A percentile compares a stretch with the other conserved stretches of the same genome.
These are phyloP conservation scores for Aspergillus versicolor DNA, from an alignment of 2,329 filamentous ascomycete species.

Conservation along the genomic window DNA sequence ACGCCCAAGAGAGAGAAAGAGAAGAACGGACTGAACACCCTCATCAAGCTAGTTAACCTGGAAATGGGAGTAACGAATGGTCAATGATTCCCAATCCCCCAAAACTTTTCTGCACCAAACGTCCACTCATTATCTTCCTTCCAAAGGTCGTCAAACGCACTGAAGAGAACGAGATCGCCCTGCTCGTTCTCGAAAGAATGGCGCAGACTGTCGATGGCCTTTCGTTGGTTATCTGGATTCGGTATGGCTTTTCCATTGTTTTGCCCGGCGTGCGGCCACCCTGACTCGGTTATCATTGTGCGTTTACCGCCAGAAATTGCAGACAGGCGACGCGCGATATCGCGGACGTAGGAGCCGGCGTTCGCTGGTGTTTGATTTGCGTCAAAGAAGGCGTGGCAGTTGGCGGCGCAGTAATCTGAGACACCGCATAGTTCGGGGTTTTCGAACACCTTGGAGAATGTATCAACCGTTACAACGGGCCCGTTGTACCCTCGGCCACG, in stretches of 20 bases:
- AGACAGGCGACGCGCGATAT: constrained; percentile 52
- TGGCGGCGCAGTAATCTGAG: constrained; percentile 77
- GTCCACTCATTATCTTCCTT: constrained; percentile 64
- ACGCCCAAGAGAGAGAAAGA: not conserved
- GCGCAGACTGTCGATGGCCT: constrained; percentile 66
- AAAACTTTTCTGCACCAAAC: constrained; percentile 72
- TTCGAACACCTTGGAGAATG: constrained; percentile 64
- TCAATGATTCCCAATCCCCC: constrained; percentile 57
- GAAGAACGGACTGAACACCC: not conserved
- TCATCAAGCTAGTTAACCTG: not conserved
- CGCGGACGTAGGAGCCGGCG: constrained; percentile 66
- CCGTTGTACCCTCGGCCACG: constrained; percentile 66
- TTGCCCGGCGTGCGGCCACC: constrained; percentile 73
- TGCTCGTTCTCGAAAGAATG: constrained; percentile 50
- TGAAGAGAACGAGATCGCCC: constrained; percentile 65
- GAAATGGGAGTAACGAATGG: not conserved
- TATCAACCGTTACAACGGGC: constrained; percentile 77
- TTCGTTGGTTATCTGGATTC: constrained; percentile 62
- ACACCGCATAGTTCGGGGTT: constrained; percentile 69
- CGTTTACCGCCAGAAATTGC: constrained; percentile 55
- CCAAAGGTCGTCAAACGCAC: constrained; percentile 77
- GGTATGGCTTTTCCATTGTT: constrained; percentile 69
- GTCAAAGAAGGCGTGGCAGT: constrained; percentile 85
- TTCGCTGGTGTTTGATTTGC: constrained; percentile 56
- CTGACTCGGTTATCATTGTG: constrained; percentile 76